These are phyloP conservation scores for Tillandsia leiboldiana DNA, from an alignment of 176 grass and related monocot species.

Conservation along the genomic window DNA sequence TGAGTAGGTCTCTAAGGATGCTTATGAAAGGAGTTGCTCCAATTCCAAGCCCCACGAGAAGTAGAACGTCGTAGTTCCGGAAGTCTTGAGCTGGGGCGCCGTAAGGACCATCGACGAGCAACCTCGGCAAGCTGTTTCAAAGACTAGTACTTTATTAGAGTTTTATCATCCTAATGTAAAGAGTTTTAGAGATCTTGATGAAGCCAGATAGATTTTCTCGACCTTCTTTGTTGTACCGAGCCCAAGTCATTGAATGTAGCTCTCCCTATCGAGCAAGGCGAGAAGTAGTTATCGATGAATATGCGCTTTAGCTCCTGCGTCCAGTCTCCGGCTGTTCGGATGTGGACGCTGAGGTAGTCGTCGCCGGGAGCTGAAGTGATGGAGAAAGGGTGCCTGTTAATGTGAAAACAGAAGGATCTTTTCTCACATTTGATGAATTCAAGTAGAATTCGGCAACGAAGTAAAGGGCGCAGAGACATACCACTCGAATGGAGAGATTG, in stretches of 20 bases:
- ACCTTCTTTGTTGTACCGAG: conserved; percentile 65
- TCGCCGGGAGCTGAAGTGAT: conserved; percentile 97
- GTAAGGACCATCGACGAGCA: conserved; percentile 92
- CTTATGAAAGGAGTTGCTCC: conserved; percentile 95
- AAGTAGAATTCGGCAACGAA: background rate
- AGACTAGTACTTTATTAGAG: conserved; percentile 18
- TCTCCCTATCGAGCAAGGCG: conserved; percentile 48
- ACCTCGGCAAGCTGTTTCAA: conserved; percentile 55
- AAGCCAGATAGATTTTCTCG: background rate
- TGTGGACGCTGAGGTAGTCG: conserved; percentile 91
- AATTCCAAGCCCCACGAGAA: conserved; percentile 87
- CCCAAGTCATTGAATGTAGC: conserved; percentile 56
- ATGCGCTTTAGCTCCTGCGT: conserved; percentile 92
- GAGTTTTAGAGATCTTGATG: background rate
- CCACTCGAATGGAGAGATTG: conserved; percentile 97
- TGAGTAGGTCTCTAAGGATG: conserved; percentile 89
- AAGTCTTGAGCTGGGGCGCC: conserved; percentile 93
- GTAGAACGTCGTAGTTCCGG: conserved; percentile 88
- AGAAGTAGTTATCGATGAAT: conserved; percentile 81
- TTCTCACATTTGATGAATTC: background rate
- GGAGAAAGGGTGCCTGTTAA: conserved; percentile 88
- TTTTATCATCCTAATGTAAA: conserved; percentile 8
- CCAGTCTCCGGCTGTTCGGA: conserved; percentile 88
- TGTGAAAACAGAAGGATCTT: conserved; percentile 2
- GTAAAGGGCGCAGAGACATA: conserved; percentile 7